Evolutionary conservation across 2,329 filamentous ascomycete genomes (phyloP), one percentile per base, ranked within the genome.

Genomic region (Neurospora sp.): DNA sequence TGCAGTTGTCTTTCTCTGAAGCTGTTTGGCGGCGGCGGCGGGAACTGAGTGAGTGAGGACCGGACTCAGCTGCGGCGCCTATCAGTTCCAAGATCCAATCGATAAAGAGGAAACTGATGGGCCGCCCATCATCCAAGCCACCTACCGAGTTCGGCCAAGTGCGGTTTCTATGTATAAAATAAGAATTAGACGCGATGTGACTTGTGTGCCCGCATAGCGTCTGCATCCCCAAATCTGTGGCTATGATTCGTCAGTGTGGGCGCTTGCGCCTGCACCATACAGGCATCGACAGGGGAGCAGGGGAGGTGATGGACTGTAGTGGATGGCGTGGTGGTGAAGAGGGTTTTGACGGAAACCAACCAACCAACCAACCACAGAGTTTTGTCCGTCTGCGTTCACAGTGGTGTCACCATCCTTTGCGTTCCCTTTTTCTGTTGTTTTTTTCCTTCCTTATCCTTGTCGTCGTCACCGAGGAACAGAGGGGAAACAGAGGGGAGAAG

Each of bases 251-350:
- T 36, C 70, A 69, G 69, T 39, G 70, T 75, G 72, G 78, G 80
- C 80, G 80, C 80, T 80, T 81, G 79, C 78, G 79, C 78, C 78
- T 74, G 72, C 73, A 71, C 41, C 68, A 66, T 74, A 73, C 74
- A 74, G 65, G 40, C 43, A 57, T 23, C 68, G 46, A 69, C 62
- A 23, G n/a, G 39, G n/a, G 52, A 41, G 43, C 43, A 23, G 19
- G 46, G 41, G 10, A 11, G 41, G 41, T 46, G 41, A 19, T 46
- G 41, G n/a, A 46, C 41, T 33, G 46, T 57, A 5, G 23, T 57
- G 46, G 46, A 33, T 23, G 46, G 23, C 23, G 52, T 62, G 52
- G 52, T 52, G 52, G 3, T 23, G 23, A 57, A 57, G 52, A 57
- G 23, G 12, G 46, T 36, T 36, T 36, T 36, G 33, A 36, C 19